These are phyloP conservation scores for Russula emetica DNA, from an alignment of 768 basidiomycete species.

Conservation along the genomic window DNA sequence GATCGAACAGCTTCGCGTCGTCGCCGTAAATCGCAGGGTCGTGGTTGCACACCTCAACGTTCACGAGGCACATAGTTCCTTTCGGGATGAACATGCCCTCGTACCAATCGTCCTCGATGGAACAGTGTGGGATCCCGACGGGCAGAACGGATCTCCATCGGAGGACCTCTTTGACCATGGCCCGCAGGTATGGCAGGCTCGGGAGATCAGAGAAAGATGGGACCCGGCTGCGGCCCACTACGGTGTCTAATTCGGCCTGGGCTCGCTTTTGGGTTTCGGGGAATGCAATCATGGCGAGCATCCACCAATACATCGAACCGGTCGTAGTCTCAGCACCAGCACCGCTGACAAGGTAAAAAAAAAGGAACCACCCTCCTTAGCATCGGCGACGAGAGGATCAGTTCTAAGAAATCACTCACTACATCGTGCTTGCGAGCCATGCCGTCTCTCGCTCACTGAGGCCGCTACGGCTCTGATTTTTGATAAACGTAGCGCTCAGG, in stretches of 20 bases:
- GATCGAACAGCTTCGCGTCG: conserved; percentile 30
- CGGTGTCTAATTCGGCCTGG: conserved; percentile 29
- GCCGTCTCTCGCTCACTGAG: conserved; percentile 25
- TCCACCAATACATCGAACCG: conserved; percentile 24
- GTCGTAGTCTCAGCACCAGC: conserved; percentile 27
- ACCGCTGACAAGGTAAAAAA: conserved; percentile 8
- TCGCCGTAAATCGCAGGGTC: conserved; percentile 33
- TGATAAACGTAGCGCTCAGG: conserved; percentile 22
- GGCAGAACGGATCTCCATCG: conserved; percentile 27
- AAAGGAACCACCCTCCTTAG: background rate
- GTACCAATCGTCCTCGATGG: conserved; percentile 34
- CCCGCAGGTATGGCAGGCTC: conserved; percentile 29
- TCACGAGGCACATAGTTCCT: conserved; percentile 36
- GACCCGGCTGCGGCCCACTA: conserved; percentile 25
- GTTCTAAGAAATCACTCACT: conserved; percentile 22
- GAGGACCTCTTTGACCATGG: conserved; percentile 29
- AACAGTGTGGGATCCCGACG: conserved; percentile 25
- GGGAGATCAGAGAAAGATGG: conserved; percentile 28
- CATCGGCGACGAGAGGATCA: background rate
- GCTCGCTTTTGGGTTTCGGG: conserved; percentile 28
- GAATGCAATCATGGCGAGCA: conserved; percentile 29
- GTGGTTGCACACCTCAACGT: conserved; percentile 32
- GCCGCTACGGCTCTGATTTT: conserved; percentile 18
- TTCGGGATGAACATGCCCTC: conserved; percentile 36
- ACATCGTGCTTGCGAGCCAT: conserved; percentile 30